Evolutionary conservation across 495 filamentous ascomycete species (phyloP).

Genomic region (Neurospora cerealis): DNA sequence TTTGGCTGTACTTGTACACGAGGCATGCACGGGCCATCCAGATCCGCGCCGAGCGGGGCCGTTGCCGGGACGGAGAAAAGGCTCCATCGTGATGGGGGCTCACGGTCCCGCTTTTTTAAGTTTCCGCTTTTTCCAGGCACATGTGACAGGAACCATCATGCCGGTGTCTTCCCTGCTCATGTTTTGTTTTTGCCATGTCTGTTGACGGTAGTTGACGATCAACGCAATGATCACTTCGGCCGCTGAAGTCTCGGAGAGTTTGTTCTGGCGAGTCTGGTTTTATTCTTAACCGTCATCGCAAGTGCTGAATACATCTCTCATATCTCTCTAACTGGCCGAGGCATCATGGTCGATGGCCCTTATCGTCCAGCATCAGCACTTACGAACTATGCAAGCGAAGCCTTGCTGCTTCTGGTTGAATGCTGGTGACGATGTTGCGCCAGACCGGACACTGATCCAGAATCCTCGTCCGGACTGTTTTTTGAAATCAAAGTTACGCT

Average conservation of each 20-base stretch:
- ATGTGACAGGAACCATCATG: background rate
- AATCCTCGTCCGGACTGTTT: background rate
- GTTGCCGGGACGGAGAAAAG: background rate
- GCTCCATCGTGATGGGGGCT: background rate
- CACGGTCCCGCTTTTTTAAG: background rate
- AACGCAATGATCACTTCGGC: background rate
- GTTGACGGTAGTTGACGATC: background rate
- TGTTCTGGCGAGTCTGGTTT: background rate
- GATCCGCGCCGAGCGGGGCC: background rate
- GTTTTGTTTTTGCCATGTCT: background rate
- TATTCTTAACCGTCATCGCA: background rate
- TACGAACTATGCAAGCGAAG: background rate
- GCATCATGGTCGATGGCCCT: background rate
- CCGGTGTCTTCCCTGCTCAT: background rate
- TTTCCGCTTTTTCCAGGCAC: background rate
- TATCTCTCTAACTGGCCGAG: background rate
- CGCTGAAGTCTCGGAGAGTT: background rate
- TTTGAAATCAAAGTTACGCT: background rate
- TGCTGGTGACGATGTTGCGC: background rate
- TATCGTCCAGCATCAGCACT: background rate
- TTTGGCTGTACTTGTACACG: background rate
- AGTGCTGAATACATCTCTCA: background rate
- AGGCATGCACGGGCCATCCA: background rate
- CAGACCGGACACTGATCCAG: background rate
- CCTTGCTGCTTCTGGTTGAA: background rate